phyloP scores from a whole-genome alignment of 495 filamentous ascomycete species.

The Podospora fimiseda region DNA sequence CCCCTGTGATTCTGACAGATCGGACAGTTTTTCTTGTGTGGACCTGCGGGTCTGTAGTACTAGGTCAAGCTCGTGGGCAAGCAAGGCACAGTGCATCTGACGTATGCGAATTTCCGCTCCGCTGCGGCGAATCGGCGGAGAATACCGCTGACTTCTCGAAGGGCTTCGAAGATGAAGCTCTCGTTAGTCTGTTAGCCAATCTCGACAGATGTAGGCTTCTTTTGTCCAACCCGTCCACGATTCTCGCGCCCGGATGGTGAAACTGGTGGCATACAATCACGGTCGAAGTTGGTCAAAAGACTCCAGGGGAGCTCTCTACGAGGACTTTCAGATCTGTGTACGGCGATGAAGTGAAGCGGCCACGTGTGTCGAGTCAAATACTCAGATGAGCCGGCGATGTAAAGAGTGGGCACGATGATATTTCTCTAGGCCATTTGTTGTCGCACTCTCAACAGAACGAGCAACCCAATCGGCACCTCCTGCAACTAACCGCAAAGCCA shows the following conservation, averaged over 20 bases:
- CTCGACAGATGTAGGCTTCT: no score
- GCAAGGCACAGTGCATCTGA: slow-evolving; percentile 29
- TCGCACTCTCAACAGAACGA: slow-evolving; percentile 29
- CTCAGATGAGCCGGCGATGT: slow-evolving; percentile 27
- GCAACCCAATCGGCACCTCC: slow-evolving; percentile 39
- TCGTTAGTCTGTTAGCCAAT: no score
- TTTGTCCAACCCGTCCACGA: no score
- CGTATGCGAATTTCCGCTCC: slow-evolving; percentile 33
- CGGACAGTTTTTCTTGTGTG: slow-evolving; percentile 28
- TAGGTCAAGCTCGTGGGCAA: slow-evolving; percentile 27
- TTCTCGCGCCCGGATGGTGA: no score
- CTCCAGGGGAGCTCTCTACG: no score
- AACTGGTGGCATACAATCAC: no score
- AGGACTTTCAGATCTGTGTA: no score
- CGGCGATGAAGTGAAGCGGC: not conserved
- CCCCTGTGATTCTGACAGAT: slow-evolving; percentile 26
- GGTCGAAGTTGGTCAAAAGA: no score
- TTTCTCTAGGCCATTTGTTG: slow-evolving; percentile 31
- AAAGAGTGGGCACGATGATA: slow-evolving; percentile 24
- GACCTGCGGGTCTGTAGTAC: slow-evolving; percentile 31
- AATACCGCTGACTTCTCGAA: slow-evolving; percentile 31
- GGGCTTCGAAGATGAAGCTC: slow-evolving; percentile 16
- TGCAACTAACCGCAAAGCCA: slow-evolving; percentile 44
- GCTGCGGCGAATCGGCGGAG: slow-evolving; percentile 25
- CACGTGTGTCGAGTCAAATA: slow-evolving; percentile 47